phyloP scores from a whole-genome alignment of 306 rosid genomes.

The Sesbania bispinosa region DNA sequence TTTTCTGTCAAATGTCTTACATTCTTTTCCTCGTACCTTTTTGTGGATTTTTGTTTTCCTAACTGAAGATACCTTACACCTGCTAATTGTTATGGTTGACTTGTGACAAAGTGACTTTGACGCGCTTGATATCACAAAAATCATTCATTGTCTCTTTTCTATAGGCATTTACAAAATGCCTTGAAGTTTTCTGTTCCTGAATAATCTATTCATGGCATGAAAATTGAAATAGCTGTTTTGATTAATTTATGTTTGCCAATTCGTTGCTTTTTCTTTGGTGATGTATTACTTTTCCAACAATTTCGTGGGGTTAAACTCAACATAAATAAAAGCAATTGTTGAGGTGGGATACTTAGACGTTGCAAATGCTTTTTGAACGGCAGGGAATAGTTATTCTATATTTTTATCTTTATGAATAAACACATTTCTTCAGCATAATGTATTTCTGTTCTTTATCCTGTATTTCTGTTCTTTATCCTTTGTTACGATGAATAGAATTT shows the following conservation, averaged over 20 bases:
- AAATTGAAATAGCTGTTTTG: not conserved
- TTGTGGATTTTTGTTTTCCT: not conserved
- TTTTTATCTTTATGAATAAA: not conserved
- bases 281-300: not conserved
- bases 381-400: not conserved
- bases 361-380: not conserved
- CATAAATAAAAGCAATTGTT: conserved; percentile 1
- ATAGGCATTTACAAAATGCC: not conserved
- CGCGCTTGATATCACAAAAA: not conserved
- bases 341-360: not conserved
- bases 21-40: not conserved
- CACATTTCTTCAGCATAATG: not conserved
- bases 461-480: not conserved
- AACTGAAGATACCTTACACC: too few species aligned
- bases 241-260: not conserved
- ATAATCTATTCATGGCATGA: not conserved
- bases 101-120: not conserved
- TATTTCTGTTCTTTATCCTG: not conserved
- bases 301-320: not conserved
- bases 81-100: not conserved
- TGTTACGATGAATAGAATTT: not conserved
- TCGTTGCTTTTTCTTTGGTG: conserved; percentile 3
- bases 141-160: not conserved
- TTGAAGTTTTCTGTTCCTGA: not conserved
- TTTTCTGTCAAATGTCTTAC: not conserved